Evolutionary conservation across 495 filamentous ascomycete species (phyloP), one percentile per base, ranked within the genome.

Genomic region (Xylaria telfairii): DNA sequence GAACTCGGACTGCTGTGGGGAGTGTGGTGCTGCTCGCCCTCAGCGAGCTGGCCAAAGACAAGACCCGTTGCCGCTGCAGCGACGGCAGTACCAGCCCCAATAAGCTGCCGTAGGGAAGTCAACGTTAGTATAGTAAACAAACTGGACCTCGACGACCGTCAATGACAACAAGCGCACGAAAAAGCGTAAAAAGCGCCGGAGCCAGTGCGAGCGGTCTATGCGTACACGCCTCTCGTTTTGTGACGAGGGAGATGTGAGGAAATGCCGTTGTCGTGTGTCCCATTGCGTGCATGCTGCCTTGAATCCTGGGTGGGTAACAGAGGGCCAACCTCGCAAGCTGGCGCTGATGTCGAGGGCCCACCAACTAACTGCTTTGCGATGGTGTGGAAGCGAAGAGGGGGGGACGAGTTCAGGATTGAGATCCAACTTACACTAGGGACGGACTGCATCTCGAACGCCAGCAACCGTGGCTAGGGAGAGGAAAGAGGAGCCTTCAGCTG

Each of bases 371-470:
- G 26, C 56, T 65, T 65, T 70, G 60, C 49, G 61, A 37, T 70
- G 68, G 61, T 49, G 49, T 26, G 21, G 37, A 49, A 49, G 47
- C 34, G 21, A 39, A 65, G 59, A 57, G 51, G 51, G 49, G 60
- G 49, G 60, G 37, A 62, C 26, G 19, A 15, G 41, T 49, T 34
- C 7, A 51, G 47, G 37, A 65, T 70, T 47, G 68, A 57, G 68
- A 57, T 65, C 39, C 47, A 32, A 89, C 88, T 88, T 84, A 90
- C 88, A 83, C 86, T 90, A 75, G 88, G 88, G 78, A 90, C 81
- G 49, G 87, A 85, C 84, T 89, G 87, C 88, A 90, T 90, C 74
- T 76, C 85, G 75, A 76, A 77, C 75, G 75, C 76, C 76, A 79
- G 70, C 60, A 19, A 39, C 60, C 49, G 60, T 59, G 71, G 70